Evolutionary conservation across 768 basidiomycete species (phyloP), one percentile per base, ranked within the genome.

Genomic region (Lactarius indigo): DNA sequence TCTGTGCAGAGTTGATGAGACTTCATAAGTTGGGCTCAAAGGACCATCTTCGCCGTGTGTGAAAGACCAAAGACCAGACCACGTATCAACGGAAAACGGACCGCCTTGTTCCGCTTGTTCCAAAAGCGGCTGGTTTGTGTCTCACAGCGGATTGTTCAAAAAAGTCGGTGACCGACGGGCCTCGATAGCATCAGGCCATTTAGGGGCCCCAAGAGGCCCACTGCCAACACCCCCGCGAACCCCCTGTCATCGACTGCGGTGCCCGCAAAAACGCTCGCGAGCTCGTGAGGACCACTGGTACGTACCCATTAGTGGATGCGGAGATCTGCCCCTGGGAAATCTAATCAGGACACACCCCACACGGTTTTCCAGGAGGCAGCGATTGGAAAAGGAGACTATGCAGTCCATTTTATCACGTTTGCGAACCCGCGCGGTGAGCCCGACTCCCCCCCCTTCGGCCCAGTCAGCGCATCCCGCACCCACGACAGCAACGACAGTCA

Each of bases 351-450:
- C 26, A 44, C 41, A 12, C 35, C 55, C n/a, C 17, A 31, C 31
- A 33, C 50, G 23, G n/a, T 41, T 37, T 30, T 17, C 10, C 35
- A 59, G 47, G 52, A 37, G 30, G 30, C 59, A 10, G n/a, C 6
- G 3, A n/a, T n/a, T 55, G 7, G 28, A 31, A 59, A 59, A 54
- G 12, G 35, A 23, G 35, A 9, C 10, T 30, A 71, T 79, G 73
- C 73, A 72, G 37, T 72, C 73, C 15, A 67, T 79, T 35, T 61
- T 81, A 57, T 70, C 76, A 20, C 77, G 78, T 54, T 63, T 81
- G 35, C 77, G 77, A 18, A 72, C 66, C 42, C 65, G 70, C 44
- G 72, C 68, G 47, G 72, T 68, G 64, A 73, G 72, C 60, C 74
- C 71, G 42, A 59, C 70, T 33, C 59, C 73, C 44, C 50, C 64